phyloP scores from a whole-genome alignment of 106 monocot species.

The Vanilla planifolia region DNA sequence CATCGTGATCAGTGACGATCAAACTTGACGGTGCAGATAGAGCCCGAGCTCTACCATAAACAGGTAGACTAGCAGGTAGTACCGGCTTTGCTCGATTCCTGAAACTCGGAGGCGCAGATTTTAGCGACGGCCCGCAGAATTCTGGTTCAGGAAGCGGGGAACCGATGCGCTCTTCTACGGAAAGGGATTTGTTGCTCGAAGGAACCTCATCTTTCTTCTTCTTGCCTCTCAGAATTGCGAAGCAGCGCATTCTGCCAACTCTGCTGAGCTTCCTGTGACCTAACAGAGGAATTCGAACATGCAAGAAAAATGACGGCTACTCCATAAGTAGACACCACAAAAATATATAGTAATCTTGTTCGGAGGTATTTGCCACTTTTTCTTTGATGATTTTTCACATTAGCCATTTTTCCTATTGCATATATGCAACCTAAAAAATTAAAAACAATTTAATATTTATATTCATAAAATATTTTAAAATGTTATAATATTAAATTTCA shows the following conservation, averaged over 20 bases:
- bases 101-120: slow-evolving; percentile 97
- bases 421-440: no score
- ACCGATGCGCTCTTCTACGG: slow-evolving; percentile 16
- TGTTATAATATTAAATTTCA: no score
- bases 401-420: no score
- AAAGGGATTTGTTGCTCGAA: slow-evolving; percentile 17
- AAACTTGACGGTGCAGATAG: slow-evolving; percentile 89
- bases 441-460: no score
- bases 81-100: slow-evolving; percentile 41
- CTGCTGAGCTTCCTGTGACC: neutral
- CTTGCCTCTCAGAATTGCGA: slow-evolving; percentile 53
- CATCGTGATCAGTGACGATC: slow-evolving; percentile 43
- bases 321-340: no score
- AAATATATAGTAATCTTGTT: no score
- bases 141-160: slow-evolving; percentile 68
- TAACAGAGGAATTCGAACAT: no score
- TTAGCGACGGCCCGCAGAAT: slow-evolving; percentile 39
- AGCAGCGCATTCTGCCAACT: slow-evolving; percentile 68
- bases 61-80: slow-evolving; percentile 18
- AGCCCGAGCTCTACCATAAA: slow-evolving; percentile 47
- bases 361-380: no score
- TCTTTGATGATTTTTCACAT: no score
- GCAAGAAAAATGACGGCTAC: no score
- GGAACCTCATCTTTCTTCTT: slow-evolving; percentile 50
- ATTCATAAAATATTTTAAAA: no score